A percentile compares a stretch with the other conserved stretches of the same genome.
These are phyloP conservation scores for Thuja plicata DNA, from an alignment of 83 land plant genomes.

Conservation along the genomic window DNA sequence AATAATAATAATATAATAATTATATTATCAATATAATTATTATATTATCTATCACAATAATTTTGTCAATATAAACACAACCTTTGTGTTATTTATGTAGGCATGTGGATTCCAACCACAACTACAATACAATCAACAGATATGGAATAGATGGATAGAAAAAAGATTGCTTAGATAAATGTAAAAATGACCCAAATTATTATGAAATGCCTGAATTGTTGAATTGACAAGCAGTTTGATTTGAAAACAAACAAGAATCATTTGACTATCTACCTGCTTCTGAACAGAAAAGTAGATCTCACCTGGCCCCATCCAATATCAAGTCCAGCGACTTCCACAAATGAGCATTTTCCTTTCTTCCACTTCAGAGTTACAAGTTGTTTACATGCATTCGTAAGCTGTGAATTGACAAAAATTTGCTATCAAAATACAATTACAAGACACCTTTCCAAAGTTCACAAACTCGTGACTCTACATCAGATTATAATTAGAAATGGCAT, in stretches of 20 bases:
- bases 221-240: not conserved
- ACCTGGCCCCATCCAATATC: slow-evolving; percentile 99
- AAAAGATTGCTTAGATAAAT: not conserved
- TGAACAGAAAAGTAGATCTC: not conserved
- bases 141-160: not conserved
- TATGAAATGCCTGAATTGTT: not conserved
- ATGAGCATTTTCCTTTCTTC: slow-evolving; percentile 36
- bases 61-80: no score
- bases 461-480: not conserved
- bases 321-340: slow-evolving; percentile 91
- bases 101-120: no score
- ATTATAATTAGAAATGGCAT: not conserved
- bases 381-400: slow-evolving; percentile 71
- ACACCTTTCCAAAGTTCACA: not conserved
- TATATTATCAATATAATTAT: no score
- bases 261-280: not conserved
- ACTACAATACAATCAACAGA: no score
- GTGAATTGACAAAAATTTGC: slow-evolving; percentile 4
- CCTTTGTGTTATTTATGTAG: no score
- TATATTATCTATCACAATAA: no score
- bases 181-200: not conserved
- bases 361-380: slow-evolving; percentile 55
- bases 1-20: no score
- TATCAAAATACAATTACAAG: not conserved
- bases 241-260: not conserved